Conservation (phyloP, 495 filamentous ascomycete genomes). For the Aspergillus sclerotioniger region DNA sequence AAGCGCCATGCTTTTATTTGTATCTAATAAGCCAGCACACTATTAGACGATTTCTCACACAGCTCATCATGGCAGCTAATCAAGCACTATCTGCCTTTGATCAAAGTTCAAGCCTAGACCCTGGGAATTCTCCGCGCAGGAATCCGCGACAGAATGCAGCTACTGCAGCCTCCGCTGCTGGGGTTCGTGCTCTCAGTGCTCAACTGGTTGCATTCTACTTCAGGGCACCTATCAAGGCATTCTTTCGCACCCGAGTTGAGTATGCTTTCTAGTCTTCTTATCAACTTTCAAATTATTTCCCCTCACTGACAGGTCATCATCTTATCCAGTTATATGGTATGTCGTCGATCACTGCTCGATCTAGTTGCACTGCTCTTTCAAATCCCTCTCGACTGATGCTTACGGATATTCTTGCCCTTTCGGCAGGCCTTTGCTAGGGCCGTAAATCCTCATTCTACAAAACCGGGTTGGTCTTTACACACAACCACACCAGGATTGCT, state of each 20-base stretch:
- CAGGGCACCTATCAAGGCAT: conserved; percentile 81
- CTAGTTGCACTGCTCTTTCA: not conserved
- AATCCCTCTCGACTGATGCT: conserved; percentile 19
- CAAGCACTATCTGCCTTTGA: conserved; percentile 1
- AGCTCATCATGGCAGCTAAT: not conserved
- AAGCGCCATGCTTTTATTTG: not conserved
- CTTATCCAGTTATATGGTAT: conserved; percentile 57
- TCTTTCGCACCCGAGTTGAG: conserved; percentile 85
- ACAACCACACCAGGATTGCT: conserved; percentile 77
- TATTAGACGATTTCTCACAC: not conserved
- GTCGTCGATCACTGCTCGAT: conserved; percentile 1
- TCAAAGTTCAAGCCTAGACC: conserved; percentile 1
- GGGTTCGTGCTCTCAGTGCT: conserved; percentile 74
- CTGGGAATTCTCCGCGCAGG: conserved; percentile 21
- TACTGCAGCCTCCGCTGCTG: conserved; percentile 71
- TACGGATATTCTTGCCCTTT: conserved; percentile 1
- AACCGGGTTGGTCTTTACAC: conserved; percentile 63
- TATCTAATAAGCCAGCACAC: not conserved
- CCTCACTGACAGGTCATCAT: conserved; percentile 18
- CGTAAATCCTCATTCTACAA: conserved; percentile 59
- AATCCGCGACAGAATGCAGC: conserved; percentile 67
- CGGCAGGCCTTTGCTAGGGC: conserved; percentile 63
- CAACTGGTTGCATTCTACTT: conserved; percentile 87
- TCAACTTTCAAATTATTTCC: conserved; percentile 17
- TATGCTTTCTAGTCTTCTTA: conserved; percentile 39